Evolutionary conservation across 129 eudicot species (phyloP).

Genomic region (Chrysanthemum seticuspe): DNA sequence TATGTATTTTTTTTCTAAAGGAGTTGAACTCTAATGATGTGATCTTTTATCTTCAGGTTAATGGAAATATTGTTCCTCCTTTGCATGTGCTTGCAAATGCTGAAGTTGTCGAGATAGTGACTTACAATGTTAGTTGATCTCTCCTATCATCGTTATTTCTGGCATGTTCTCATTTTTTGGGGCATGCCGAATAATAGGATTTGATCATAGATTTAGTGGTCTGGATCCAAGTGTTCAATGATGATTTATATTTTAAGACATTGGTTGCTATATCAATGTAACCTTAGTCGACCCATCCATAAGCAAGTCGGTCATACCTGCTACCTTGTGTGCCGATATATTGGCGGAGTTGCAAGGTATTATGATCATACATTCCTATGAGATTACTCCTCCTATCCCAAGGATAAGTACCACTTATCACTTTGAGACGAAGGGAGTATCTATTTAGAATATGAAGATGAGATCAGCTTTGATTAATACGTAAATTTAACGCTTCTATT

Average conservation of each 20-base stretch:
- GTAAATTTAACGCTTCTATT: no score
- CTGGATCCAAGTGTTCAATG: no score
- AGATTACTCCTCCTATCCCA: no score
- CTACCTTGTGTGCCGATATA: not conserved
- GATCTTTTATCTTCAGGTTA: constrained; percentile 57
- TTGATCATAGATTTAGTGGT: no score
- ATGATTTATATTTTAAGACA: no score
- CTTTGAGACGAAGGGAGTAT: no score
- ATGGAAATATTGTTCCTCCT: constrained; percentile 91
- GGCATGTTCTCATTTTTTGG: no score
- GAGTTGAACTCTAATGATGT: constrained; percentile 10
- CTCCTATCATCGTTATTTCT: not conserved
- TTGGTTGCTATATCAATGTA: not conserved
- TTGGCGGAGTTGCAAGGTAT: constrained; percentile 2
- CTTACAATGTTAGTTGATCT: constrained; percentile 67
- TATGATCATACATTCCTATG: no score
- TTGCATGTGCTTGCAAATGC: constrained; percentile 88
- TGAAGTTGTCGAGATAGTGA: constrained; percentile 91
- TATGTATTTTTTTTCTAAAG: constrained; percentile 2
- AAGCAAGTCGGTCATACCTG: not conserved
- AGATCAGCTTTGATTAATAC: no score
- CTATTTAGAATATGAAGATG: no score
- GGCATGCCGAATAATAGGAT: no score
- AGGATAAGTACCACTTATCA: no score
- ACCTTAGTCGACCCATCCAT: not conserved